A percentile compares a stretch with the other conserved stretches of the same genome.
These are phyloP conservation scores for Suhomyces guaymorum DNA, from an alignment of 1,139 yeast genomes.

Conservation along the genomic window DNA sequence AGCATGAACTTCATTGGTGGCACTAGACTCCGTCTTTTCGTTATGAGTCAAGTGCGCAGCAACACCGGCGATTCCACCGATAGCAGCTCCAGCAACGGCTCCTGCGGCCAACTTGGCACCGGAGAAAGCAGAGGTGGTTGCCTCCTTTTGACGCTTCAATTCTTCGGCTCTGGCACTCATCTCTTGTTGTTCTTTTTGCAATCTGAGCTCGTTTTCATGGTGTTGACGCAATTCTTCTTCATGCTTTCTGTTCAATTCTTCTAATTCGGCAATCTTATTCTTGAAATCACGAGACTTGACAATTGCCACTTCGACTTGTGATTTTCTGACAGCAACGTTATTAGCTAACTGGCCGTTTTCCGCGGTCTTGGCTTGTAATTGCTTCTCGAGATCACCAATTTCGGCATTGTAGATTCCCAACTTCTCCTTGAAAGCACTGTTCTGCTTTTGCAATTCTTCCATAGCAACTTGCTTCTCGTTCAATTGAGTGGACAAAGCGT, in stretches of 20 bases:
- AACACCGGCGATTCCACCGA: constrained; percentile 24
- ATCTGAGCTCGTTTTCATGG: constrained; percentile 12
- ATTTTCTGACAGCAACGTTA: constrained; percentile 62
- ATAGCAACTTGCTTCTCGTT: constrained; percentile 60
- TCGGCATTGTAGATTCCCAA: constrained; percentile 69
- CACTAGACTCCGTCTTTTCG: constrained; percentile 1
- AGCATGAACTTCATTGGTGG: not conserved
- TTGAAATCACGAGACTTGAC: constrained; percentile 54
- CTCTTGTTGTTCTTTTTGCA: constrained; percentile 8
- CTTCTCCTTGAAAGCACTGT: constrained; percentile 63
- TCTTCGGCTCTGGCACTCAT: constrained; percentile 26
- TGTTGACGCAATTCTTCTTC: constrained; percentile 25
- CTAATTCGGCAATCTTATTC: constrained; percentile 30
- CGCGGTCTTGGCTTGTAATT: constrained; percentile 49
- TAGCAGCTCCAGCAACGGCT: constrained; percentile 31
- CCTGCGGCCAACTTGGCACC: constrained; percentile 36
- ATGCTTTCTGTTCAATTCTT: constrained; percentile 24
- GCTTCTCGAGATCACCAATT: constrained; percentile 57
- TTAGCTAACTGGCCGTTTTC: constrained; percentile 64
- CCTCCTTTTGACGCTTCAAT: constrained; percentile 36
- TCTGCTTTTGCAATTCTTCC: constrained; percentile 68
- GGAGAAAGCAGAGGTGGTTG: constrained; percentile 17
- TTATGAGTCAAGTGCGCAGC: constrained; percentile 14
- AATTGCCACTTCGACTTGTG: constrained; percentile 65
- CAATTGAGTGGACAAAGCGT: constrained; percentile 68